Base-by-base conservation (phyloP, 306 rosid genomes). In the Mimosa bimucronata region DNA sequence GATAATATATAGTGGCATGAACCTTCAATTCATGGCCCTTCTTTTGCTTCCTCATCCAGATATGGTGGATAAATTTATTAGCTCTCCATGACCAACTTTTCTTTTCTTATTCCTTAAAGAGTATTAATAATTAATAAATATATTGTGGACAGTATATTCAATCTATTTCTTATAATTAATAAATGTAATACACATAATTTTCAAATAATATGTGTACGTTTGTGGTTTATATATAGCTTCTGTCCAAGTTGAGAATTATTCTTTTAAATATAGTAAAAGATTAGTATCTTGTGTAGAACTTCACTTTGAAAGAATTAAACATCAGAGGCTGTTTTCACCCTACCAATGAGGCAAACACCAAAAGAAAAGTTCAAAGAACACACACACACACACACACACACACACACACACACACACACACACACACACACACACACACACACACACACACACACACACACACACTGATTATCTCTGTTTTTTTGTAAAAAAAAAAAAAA, bases 61-160 rank as follows among this genome's bases (percentile, higher is more conserved):
- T 79, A 60, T 77, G 83, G 83, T 71, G 58, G 77, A 66, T 74
- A 80, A 7, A 37, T n/a, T 28, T 53, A 53, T 73, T 77, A n/a
- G 3, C 16, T n/a, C 16, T 38, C 16, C 12, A 12, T 55, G 61
- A 66, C 79, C 57, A 48, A 65, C 45, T 28, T 74, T 74, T 21
- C 21, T 48, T 46, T 46, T n/a, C 5, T 46, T 46, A 5, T 13
- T 28, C 26, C 37, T 73, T 2, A 23, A 3, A 46, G 42, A 29
- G 13, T 70, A 25, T 26, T n/a, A n/a, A n/a, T n/a, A n/a, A n/a
- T n/a, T n/a, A n/a, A n/a, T n/a, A n/a, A n/a, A n/a, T n/a, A n/a
- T n/a, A n/a, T n/a, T n/a, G n/a, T n/a, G n/a, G n/a, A n/a, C n/a
- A n/a, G n/a, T n/a, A n/a, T n/a, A n/a, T n/a, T n/a, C n/a, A n/a